Conservation (phyloP, 2,329 filamentous ascomycete genomes). For the Pseudogymnoascus sp. region DNA sequence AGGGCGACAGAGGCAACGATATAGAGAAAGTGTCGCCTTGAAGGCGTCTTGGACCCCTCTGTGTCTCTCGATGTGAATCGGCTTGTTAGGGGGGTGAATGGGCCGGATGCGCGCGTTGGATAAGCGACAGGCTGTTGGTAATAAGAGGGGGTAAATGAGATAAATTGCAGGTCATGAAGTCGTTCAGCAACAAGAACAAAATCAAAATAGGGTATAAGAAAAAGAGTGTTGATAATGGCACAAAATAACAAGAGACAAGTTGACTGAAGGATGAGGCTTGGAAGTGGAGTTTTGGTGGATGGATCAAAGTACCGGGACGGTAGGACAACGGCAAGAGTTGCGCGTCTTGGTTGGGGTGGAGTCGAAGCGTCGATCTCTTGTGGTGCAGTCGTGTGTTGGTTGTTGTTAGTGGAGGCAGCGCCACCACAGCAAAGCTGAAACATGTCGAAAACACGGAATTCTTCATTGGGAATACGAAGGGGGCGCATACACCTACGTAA, state of each 20-base stretch:
- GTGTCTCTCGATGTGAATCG: not conserved
- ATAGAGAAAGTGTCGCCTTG: not conserved
- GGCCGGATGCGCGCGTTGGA: not conserved
- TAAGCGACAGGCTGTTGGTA: not conserved
- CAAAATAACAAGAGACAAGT: not conserved
- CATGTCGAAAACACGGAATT: not conserved
- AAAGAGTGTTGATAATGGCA: slow-evolving; percentile 4
- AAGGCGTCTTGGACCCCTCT: not conserved
- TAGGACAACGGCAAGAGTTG: not conserved
- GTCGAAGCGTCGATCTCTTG: not conserved
- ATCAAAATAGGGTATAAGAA: slow-evolving; percentile 1
- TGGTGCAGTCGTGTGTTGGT: not conserved
- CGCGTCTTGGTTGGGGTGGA: not conserved
- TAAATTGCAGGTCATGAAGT: slow-evolving; percentile 3
- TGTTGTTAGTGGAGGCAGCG: not conserved
- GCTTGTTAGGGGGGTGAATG: not conserved
- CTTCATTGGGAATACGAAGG: not conserved
- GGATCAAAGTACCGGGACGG: not conserved
- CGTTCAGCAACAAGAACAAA: not conserved
- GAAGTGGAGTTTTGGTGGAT: slow-evolving; percentile 7
- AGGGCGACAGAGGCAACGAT: not conserved
- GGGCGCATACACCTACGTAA: not conserved
- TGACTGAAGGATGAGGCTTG: slow-evolving; percentile 1
- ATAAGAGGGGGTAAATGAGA: not conserved
- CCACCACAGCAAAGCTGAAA: not conserved